These are phyloP conservation scores for Neocucurbitaria cava DNA, from an alignment of 2,329 filamentous ascomycete species.

Conservation along the genomic window DNA sequence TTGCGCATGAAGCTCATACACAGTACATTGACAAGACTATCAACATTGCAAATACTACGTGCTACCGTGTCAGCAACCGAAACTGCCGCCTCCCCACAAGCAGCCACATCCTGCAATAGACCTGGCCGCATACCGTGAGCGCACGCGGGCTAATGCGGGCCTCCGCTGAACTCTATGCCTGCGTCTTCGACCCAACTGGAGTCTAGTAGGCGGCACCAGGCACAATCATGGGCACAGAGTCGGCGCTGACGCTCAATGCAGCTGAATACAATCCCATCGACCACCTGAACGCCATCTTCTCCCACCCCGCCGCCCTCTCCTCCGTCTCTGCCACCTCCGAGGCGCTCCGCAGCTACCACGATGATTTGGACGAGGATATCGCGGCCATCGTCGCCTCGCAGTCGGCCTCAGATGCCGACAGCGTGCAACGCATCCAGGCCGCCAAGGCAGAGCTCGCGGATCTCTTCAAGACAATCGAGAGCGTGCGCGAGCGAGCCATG, in stretches of 20 bases:
- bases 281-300: slow-evolving; percentile 92
- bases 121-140: slow-evolving; percentile 33
- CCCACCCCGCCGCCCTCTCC: slow-evolving; percentile 82
- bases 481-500: slow-evolving; percentile 84
- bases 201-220: slow-evolving; percentile 41
- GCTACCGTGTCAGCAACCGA: not conserved
- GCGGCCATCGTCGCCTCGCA: slow-evolving; percentile 74
- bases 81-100: not conserved
- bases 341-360: slow-evolving; percentile 75
- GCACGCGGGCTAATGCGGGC: slow-evolving; percentile 45
- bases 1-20: slow-evolving; percentile 25
- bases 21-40: slow-evolving; percentile 12
- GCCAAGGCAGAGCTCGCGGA: slow-evolving; percentile 88
- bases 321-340: slow-evolving; percentile 78
- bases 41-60: slow-evolving; percentile 6
- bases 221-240: slow-evolving; percentile 14
- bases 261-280: slow-evolving; percentile 90
- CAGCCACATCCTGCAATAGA: slow-evolving; percentile 14
- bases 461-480: slow-evolving; percentile 94
- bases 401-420: slow-evolving; percentile 84
- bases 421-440: slow-evolving; percentile 87
- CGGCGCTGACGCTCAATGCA: slow-evolving; percentile 47
- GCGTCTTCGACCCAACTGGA: slow-evolving; percentile 46
- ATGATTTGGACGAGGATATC: slow-evolving; percentile 84
- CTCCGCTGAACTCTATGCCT: slow-evolving; percentile 46